Evolutionary conservation across 2,329 filamentous ascomycete genomes (phyloP), one percentile per base, ranked within the genome.

Genomic region (Pseudogymnoascus sp.): DNA sequence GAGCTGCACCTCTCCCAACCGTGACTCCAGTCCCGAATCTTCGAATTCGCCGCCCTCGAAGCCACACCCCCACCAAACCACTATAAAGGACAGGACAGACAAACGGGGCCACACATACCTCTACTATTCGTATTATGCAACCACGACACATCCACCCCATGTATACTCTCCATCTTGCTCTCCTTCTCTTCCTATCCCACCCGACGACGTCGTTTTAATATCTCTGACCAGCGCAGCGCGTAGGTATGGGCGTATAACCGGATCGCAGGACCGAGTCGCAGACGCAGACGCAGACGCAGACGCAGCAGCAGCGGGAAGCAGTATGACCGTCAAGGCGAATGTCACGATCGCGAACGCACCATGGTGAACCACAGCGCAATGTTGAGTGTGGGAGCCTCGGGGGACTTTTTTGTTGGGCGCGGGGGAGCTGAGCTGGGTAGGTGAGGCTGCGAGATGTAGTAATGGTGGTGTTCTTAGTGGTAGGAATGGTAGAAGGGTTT

Each of bases 111-210:
- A 21, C 26, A 59, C 16, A 61, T 65, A 74, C 72, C 72, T 70
- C 70, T 72, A 21, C 65, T 38, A 61, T 53, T 65, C 62, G 50
- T 67, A 65, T 37, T 71, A 68, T 68, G 72, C 70, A 74, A 72
- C 72, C 72, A 74, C 37, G 69, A 71, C 40, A 73, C 68, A 65
- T 74, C 72, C 19, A 74, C 70, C 13, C 71, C 72, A 61, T 72
- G 71, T 60, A 72, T 65, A 59, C 65, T 69, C 66, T 74, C 72
- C 72, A 74, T 74, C 21, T 59, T 64, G 59, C 19, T 8, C 13
- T 61, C 47, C 24, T 62, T 8, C 16, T 31, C 19, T 29, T 62
- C 11, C 19, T 31, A n/a, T 50, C 26, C 38, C 60, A 31, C 24
- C 26, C 26, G 24, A 16, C 19, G 26, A n/a, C 14, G 44, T 29